Base-by-base conservation (phyloP, 345 rosid genomes). In the Erysimum cheiranthoides region DNA sequence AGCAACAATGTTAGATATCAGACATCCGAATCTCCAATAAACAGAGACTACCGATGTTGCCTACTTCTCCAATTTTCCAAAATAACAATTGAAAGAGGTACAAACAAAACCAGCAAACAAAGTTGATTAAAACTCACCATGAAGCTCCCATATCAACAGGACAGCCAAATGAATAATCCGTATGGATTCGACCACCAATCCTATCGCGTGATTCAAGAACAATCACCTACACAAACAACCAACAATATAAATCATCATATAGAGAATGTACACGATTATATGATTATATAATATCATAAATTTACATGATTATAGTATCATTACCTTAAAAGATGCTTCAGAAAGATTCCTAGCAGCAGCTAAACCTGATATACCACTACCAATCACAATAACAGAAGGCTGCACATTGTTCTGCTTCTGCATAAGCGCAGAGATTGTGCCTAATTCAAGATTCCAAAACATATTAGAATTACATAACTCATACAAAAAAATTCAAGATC, bases 91-190 rank as follows among this genome's bases (percentile, higher is more conserved):
- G n/a, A 54, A 42, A 40, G 31, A 69, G 11, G 9, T n/a, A 42
- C 30, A 42, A 43, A 68, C 36, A 17, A 65, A 32, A 35, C 49
- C 38, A 36, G 8, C 12, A 66, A 36, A 3, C 0, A 53, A 53
- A 38, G 7, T 10, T n/a, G 52, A n/a, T 14, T 8, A 43, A 10
- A 76, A 79, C 85, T 77, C 76, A 61, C 94, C 94, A 89, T 75
- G 95, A 88, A 61, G 92, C 96, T 78, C 96, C 96, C 92, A 93
- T 74, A 74, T 93, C 98, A 73, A 93, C 96, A 0, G 98, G 96
- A 79, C 85, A 93, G 47, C 98, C 98, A 75, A 90, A 89, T 8
- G 98, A 86, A 75, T 88, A 87, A 81, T 93, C 97, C 2, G 98
- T 93, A 70, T 89, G 91, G 61, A 91, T 88, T 2, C 97, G 96